Conservation (phyloP, 2,329 filamentous ascomycete genomes). For the Phaeosphaeria sp. region DNA sequence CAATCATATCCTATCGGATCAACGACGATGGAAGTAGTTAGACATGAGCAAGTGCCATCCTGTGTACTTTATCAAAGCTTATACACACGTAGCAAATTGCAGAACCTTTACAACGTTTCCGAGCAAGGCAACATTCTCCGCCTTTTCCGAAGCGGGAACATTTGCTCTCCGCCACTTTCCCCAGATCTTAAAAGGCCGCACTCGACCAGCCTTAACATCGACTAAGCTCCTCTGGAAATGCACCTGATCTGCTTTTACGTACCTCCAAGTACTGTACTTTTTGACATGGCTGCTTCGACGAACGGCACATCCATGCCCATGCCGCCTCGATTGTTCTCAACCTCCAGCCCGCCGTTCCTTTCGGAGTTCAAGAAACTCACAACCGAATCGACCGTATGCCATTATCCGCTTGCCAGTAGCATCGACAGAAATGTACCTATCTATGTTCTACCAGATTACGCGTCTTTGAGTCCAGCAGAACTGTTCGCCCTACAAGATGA, state of each 20-base stretch:
- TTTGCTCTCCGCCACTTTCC: background rate
- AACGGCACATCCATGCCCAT: constrained; percentile 8
- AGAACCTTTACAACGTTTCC: background rate
- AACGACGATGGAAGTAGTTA: too few species aligned
- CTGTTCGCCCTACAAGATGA: constrained; percentile 62
- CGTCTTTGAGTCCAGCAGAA: constrained; percentile 38
- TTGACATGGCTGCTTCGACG: background rate
- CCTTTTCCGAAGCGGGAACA: constrained; percentile 3
- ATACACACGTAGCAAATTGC: background rate
- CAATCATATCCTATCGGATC: too few species aligned
- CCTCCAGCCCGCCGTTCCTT: constrained; percentile 47
- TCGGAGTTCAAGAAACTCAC: constrained; percentile 55
- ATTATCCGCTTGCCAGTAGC: constrained; percentile 57
- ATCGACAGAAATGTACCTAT: constrained; percentile 62
- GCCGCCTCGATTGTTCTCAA: constrained; percentile 34
- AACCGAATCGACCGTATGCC: constrained; percentile 44
- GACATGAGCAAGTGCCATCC: too few species aligned
- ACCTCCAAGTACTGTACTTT: too few species aligned
- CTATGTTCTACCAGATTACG: constrained; percentile 56
- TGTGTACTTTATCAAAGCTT: too few species aligned
- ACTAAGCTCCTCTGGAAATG: too few species aligned
- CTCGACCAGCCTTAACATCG: background rate
- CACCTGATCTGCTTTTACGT: too few species aligned
- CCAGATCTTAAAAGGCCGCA: constrained; percentile 2
- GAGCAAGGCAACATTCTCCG: background rate